Evolutionary conservation across 495 filamentous ascomycete genomes (phyloP).

Genomic region (Amphirosellinia nigrospora): DNA sequence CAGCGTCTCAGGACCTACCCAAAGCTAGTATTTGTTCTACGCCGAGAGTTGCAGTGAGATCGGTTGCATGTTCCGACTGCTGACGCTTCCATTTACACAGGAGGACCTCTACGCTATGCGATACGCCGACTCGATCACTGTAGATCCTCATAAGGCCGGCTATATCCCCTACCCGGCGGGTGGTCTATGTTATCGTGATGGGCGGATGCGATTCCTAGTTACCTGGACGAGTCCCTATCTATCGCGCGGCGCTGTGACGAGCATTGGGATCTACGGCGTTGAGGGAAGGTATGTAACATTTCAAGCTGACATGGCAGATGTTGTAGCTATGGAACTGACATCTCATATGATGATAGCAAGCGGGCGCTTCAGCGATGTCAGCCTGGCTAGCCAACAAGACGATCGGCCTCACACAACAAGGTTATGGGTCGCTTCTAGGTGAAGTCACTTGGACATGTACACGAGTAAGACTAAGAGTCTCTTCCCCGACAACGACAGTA

Average conservation of each 20-base stretch:
- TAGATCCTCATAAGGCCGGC: slow-evolving; percentile 57
- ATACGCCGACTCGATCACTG: slow-evolving; percentile 51
- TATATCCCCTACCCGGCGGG: slow-evolving; percentile 58
- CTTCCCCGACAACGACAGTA: not conserved
- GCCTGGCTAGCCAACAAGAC: slow-evolving; percentile 49
- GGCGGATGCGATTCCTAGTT: slow-evolving; percentile 50
- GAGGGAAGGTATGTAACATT: slow-evolving; percentile 46
- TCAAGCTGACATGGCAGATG: not conserved
- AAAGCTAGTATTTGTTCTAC: too few species aligned
- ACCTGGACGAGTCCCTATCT: slow-evolving; percentile 57
- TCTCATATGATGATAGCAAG: slow-evolving; percentile 38
- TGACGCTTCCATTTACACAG: not conserved
- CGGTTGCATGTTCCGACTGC: not conserved
- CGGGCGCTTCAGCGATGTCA: slow-evolving; percentile 51
- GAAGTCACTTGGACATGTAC: slow-evolving; percentile 47
- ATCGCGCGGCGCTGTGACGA: slow-evolving; percentile 38
- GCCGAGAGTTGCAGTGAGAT: not conserved
- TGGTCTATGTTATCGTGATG: slow-evolving; percentile 52
- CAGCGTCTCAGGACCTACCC: too few species aligned
- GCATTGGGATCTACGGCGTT: slow-evolving; percentile 54
- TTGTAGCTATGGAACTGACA: not conserved
- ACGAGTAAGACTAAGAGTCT: slow-evolving; percentile 32
- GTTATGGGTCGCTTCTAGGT: slow-evolving; percentile 49
- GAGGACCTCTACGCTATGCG: slow-evolving; percentile 44
- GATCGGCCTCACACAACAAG: slow-evolving; percentile 46